phyloP scores from a whole-genome alignment of 1,284 basidiomycete genomes.

The Irpex sp. region DNA sequence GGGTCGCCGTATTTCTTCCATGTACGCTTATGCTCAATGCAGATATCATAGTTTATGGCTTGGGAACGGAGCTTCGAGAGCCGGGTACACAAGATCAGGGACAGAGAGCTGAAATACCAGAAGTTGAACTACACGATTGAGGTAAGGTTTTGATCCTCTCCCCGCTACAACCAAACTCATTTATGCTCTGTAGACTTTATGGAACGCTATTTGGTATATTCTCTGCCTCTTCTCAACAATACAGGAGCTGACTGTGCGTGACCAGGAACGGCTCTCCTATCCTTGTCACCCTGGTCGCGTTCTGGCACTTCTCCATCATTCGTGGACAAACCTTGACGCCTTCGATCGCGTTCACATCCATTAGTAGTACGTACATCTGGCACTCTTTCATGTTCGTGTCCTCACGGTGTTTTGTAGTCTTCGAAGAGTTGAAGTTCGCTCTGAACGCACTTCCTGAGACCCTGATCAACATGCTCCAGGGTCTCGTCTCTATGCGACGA shows the following conservation, averaged over 20 bases:
- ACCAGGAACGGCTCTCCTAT: slow-evolving; percentile 71
- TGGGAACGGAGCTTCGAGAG: slow-evolving; percentile 92
- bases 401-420: slow-evolving; percentile 46
- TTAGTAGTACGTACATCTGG: slow-evolving; percentile 35
- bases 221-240: background rate
- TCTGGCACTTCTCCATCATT: slow-evolving; percentile 81
- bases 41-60: slow-evolving; percentile 74
- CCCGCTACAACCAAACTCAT: background rate
- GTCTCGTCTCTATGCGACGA: slow-evolving; percentile 82
- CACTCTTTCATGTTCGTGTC: background rate
- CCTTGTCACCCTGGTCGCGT: slow-evolving; percentile 72
- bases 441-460: slow-evolving; percentile 88
- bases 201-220: slow-evolving; percentile 75
- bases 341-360: slow-evolving; percentile 81
- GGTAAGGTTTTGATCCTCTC: slow-evolving; percentile 29
- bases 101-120: slow-evolving; percentile 81
- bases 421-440: slow-evolving; percentile 83
- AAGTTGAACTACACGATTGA: slow-evolving; percentile 86
- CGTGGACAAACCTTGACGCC: slow-evolving; percentile 72
- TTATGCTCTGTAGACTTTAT: slow-evolving; percentile 43
- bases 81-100: slow-evolving; percentile 70
- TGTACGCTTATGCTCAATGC: background rate
- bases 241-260: background rate
- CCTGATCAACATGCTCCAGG: slow-evolving; percentile 83
- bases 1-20: background rate